Base-by-base conservation (phyloP, 768 basidiomycete species). In the Amanita fuliginea region DNA sequence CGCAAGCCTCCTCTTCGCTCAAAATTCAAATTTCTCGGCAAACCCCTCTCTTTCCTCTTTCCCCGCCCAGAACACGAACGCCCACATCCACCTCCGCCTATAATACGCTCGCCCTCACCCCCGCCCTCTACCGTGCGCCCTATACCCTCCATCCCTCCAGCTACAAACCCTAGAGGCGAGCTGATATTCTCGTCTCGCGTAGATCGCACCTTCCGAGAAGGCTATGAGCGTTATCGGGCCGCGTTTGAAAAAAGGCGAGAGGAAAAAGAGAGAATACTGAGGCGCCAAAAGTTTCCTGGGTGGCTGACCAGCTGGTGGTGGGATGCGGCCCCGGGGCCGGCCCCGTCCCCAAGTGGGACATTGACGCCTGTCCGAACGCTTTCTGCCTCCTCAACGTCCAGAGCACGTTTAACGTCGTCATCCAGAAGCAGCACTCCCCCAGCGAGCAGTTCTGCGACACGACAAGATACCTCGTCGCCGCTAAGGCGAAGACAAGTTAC, bases 141-240 rank as follows among this genome's bases (percentile, higher is more conserved):
- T 44, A 81, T 90, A 49, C 70, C 83, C 1, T 79, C 89, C n/a
- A 94, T 96, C 36, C 92, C 93, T 2, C 90, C 92, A 0, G 75
- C 91, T 11, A 71, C 72, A 24, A 96, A 92, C 63, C 93, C 95
- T 3, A 83, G 94, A 11, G 95, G 96, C 44, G 96, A 99, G 61
- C 80, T 99, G 52, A 96, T 98, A 49, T 96, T 99, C 67, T 92
- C 88, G 2, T 88, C 84, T 9, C 81, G 88, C 41, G 85, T 99
- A 16, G 85, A 89, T 52, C 75, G 76, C 46, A 59, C 64, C 16
- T 98, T 98, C 64, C 73, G 87, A 19, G 96, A 98, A 49, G 76
- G 84, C 0, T 99, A 99, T 66, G 94, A 97, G 63, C 78, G 90
- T 13, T 92, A 97, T 65, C 78, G 95, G 18, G 71, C 80, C 7